phyloP scores from a whole-genome alignment of 139 green algal genomes.

The Chlorella ohadii region DNA sequence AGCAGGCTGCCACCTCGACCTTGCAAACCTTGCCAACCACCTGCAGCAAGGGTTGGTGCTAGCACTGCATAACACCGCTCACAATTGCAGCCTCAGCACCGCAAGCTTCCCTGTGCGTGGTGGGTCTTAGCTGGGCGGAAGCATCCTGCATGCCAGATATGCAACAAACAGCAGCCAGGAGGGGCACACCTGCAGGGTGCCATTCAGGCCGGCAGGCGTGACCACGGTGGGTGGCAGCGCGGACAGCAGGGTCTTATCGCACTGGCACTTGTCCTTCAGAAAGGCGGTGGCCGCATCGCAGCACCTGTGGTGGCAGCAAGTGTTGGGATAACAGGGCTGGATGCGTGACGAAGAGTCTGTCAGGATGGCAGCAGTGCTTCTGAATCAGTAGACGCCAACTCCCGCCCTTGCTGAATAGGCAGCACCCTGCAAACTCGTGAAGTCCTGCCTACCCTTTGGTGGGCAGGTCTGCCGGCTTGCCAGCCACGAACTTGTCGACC shows the following conservation, averaged over 20 bases:
- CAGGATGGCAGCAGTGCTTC: not conserved
- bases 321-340: too few relatives aligned
- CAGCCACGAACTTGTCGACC: too few relatives aligned
- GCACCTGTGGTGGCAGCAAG: constrained; percentile 23
- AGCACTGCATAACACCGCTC: too few relatives aligned
- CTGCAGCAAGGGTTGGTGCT: not conserved
- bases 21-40: too few relatives aligned
- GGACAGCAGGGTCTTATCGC: not conserved
- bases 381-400: not conserved
- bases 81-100: too few relatives aligned
- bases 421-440: not conserved
- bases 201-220: not conserved
- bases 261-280: not conserved
- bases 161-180: not conserved
- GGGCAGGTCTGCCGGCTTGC: too few relatives aligned
- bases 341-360: not conserved
- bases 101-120: too few relatives aligned
- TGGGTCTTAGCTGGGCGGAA: too few relatives aligned
- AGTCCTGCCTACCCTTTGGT: not conserved
- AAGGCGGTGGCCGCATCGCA: not conserved
- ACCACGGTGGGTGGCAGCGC: not conserved
- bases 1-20: too few relatives aligned
- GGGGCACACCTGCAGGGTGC: not conserved
- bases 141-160: too few relatives aligned
- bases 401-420: not conserved